Percentiles rank a stretch among this genome's conserved stretches.
phyloP scores from a whole-genome alignment of 2,329 filamentous ascomycete species.

The Bisporella sp. region DNA sequence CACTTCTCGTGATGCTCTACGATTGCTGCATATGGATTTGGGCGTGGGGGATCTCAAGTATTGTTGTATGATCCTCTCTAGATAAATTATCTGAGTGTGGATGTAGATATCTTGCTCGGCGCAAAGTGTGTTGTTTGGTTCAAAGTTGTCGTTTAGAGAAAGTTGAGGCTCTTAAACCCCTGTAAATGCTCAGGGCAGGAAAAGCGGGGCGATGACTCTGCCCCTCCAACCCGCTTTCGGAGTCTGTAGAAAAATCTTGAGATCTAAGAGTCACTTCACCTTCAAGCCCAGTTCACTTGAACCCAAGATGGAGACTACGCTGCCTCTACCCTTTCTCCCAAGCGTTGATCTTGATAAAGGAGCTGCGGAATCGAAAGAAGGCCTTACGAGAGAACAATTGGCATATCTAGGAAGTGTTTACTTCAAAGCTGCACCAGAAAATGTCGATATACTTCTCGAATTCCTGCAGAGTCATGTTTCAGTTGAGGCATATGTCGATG shows the following conservation, averaged over 20 bases:
- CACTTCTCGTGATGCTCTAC: too few relatives aligned
- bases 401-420: conserved; percentile 53
- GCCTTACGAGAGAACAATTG: conserved; percentile 50
- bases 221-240: background rate
- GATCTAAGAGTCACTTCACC: too few relatives aligned
- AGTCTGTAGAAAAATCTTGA: background rate
- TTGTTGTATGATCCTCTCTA: too few relatives aligned
- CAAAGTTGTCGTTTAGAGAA: too few relatives aligned
- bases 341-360: conserved; percentile 46
- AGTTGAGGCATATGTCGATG: conserved; percentile 68
- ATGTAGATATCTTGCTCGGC: too few relatives aligned
- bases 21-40: too few relatives aligned
- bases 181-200: too few relatives aligned
- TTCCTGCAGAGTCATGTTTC: conserved; percentile 45
- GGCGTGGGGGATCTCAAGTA: too few relatives aligned
- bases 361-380: conserved; percentile 42
- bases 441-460: conserved; percentile 22
- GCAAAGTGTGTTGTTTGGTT: too few relatives aligned
- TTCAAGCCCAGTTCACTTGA: background rate
- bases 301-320: conserved; percentile 52
- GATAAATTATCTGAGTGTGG: too few relatives aligned
- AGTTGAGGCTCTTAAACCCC: too few relatives aligned
- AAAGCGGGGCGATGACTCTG: background rate
- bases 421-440: conserved; percentile 38
- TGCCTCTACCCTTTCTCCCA: conserved; percentile 57